Evolutionary conservation across 208 protist species (phyloP).

Genomic region (Leishmania aethiopica): DNA sequence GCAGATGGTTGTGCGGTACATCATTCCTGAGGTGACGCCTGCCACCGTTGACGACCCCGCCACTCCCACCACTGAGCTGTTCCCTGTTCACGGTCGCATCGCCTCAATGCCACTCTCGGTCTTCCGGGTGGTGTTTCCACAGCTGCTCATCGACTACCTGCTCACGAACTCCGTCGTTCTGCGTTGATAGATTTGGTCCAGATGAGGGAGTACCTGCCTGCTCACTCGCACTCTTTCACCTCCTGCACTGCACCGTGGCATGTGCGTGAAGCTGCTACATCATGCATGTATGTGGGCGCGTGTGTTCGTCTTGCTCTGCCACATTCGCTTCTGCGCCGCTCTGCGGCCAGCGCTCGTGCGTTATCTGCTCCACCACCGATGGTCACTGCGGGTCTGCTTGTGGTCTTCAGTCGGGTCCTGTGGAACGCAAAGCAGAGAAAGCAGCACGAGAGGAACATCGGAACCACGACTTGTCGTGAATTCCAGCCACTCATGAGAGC

Average conservation of each 20-base stretch:
- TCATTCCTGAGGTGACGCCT: conserved; percentile 16
- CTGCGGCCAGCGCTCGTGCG: background rate
- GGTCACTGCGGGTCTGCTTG: background rate
- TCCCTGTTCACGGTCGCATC: conserved; percentile 7
- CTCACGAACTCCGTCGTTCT: conserved; percentile 64
- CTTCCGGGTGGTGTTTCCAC: conserved; percentile 72
- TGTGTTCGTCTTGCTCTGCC: background rate
- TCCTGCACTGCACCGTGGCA: background rate
- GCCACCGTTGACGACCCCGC: background rate
- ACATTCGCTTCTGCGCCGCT: background rate
- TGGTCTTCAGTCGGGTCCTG: background rate
- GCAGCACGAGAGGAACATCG: background rate
- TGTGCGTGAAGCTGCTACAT: background rate
- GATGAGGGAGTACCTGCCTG: background rate
- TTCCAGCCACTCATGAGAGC: background rate
- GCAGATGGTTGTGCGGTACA: conserved; percentile 71
- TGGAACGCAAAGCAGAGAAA: background rate
- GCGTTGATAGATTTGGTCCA: conserved; percentile 16
- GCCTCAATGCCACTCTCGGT: conserved; percentile 75
- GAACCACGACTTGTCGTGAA: background rate
- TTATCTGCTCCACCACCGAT: background rate
- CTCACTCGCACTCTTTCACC: background rate
- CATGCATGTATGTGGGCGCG: background rate
- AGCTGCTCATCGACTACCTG: conserved; percentile 81
- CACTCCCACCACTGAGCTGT: background rate